Conservation (phyloP, 805 yeast species). For the Yamadazyma paraphyllophila region DNA sequence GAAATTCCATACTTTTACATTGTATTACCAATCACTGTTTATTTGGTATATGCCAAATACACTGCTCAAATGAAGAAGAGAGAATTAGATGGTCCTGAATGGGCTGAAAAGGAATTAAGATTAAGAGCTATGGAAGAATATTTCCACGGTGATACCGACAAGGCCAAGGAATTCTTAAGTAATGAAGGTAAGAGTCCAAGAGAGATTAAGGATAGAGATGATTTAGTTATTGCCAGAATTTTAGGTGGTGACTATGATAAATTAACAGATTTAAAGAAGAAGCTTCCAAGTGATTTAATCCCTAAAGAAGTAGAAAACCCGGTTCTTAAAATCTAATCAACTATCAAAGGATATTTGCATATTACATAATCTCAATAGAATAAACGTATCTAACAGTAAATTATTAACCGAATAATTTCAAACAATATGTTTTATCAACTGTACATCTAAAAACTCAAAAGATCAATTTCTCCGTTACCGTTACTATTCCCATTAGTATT, state of each 20-base stretch:
- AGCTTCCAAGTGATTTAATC: constrained; percentile 38
- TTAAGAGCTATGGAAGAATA: constrained; percentile 69
- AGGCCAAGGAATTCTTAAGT: constrained; percentile 54
- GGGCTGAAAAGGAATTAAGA: constrained; percentile 84
- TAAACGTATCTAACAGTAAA: constrained; percentile 1
- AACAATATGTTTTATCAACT: background rate
- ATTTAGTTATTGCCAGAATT: constrained; percentile 75
- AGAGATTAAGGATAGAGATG: constrained; percentile 68
- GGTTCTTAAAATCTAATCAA: constrained; percentile 30
- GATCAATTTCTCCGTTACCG: constrained; percentile 44
- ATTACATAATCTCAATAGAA: constrained; percentile 6
- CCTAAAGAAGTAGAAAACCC: constrained; percentile 35
- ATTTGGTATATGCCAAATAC: constrained; percentile 51
- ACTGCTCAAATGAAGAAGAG: constrained; percentile 42
- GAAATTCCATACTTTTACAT: constrained; percentile 69
- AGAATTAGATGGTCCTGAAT: constrained; percentile 51
- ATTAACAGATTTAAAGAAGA: constrained; percentile 56
- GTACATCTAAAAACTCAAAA: constrained; percentile 39
- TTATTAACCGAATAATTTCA: background rate
- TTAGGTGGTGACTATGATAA: constrained; percentile 82
- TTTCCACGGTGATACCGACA: constrained; percentile 49
- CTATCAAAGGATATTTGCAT: background rate
- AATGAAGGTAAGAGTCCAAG: constrained; percentile 50
- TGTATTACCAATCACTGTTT: constrained; percentile 67
- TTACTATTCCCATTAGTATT: constrained; percentile 7